Base-by-base conservation (phyloP, 73 alveolate genomes). In the Paramecium biaurelia region DNA sequence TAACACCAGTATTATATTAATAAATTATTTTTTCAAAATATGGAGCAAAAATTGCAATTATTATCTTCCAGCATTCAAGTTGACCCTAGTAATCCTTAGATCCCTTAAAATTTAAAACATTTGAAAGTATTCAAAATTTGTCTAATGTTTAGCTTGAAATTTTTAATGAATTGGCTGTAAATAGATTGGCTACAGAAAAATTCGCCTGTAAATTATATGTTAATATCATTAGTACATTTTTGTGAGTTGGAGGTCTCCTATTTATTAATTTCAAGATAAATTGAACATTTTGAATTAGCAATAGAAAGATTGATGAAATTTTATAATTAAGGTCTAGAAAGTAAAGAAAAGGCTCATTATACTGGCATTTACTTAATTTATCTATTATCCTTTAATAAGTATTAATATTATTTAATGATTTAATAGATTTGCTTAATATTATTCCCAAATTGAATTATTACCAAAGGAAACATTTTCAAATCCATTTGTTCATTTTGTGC, bases 401-500 rank as follows among this genome's bases (percentile, higher is more conserved):
- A 79, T 11, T 6, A 9, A 43, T 20, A 30, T 63, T 14, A 18
- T 15, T 53, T 5, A 53, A 24, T 14, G 14, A 9, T 2, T 79
- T 5, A 42, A 24, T 43, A 79, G 90, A 79, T 79, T 79, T 45
- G 56, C 90, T 8, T 24, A 79, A 79, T 79, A 79, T 45, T 79
- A 79, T 79, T 41, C 90, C 14, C 49, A 79, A 9, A 79, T 79
- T 79, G 90, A 79, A 79, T 45, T 79, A 42, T 79, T 79, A 45
- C 90, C 90, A 79, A 79, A 79, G 15, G 72, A 79, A 10, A 42
- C 90, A 43, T 45, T 79, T 41, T 20, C 30, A 30, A 38, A 42
- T 20, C 76, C 70, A 5, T 47, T 79, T 34, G 42, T 79, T 41
- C 30, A 38, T 42, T 79, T 79, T 41, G 90, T 79, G 4, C 37